Base-by-base conservation (phyloP, 257 asterid species). In the Forsythia suspensa region DNA sequence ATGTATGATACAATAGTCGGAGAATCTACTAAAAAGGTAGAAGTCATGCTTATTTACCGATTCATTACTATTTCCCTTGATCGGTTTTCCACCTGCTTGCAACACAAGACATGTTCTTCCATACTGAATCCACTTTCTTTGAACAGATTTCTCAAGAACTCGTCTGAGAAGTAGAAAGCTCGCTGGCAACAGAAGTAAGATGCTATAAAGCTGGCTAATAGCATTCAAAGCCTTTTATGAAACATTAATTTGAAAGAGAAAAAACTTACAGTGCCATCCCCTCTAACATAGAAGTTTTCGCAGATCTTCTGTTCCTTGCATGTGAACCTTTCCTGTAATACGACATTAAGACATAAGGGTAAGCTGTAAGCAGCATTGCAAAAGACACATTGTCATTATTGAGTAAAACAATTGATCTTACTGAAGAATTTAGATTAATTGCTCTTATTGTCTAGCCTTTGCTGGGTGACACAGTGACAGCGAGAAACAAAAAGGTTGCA, bases 191-290 rank as follows among this genome's bases (percentile, higher is more conserved):
- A 82, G 77, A 74, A 72, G 39, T 63, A 63, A 52, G 37, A 73
- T 20, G 39, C 68, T 41, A 78, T 81, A 75, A 80, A 81, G 82
- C 77, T 29, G 70, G 57, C 42, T 67, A 72, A 72, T 18, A 6
- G 18, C 48, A 74, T 63, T 40, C 65, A 59, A 72, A 71, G 21
- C 55, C 39, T 61, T 36, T 61, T 71, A 75, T 80, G 80, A 81
- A 78, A 79, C n/a, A 65, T 52, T 67, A 77, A 43, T 42, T 44
- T 6, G 57, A 36, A 74, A 3, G 44, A 67, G 37, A 63, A 57
- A 57, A 6, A 82, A 84, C 99, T 93, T 85, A 96, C 99, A 69
- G 99, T 96, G 80, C 99, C 99, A 84, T 96, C 98, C 75, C 98
- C 98, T 89, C 97, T 89, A 38, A 92, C 99, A 78, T 96, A 96